phyloP scores from a whole-genome alignment of 352 stramenopile genomes.

The Globisporangium camurandrum region DNA sequence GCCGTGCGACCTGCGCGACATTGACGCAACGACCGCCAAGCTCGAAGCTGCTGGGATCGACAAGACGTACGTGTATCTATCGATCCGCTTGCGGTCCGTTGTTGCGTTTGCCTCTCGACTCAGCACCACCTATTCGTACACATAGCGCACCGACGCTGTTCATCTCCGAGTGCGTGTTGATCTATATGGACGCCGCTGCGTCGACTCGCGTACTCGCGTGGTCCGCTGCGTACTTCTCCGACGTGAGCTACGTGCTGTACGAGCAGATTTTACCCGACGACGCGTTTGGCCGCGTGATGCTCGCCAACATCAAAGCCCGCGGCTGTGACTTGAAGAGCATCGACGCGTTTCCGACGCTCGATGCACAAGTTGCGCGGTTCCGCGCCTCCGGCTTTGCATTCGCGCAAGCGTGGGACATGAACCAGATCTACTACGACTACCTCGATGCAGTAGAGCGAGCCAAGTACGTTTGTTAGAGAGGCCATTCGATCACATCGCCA shows the following conservation, averaged over 20 bases:
- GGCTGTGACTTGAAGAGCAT: slow-evolving; percentile 87
- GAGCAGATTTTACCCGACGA: slow-evolving; percentile 89
- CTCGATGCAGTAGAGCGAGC: slow-evolving; percentile 53
- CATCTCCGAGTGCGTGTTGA: slow-evolving; percentile 88
- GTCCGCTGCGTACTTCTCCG: slow-evolving; percentile 54
- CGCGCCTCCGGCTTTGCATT: slow-evolving; percentile 51
- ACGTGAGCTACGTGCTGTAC: slow-evolving; percentile 82
- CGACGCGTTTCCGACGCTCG: slow-evolving; percentile 60
- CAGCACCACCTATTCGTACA: not conserved
- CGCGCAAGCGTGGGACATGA: slow-evolving; percentile 86
- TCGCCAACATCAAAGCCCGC: slow-evolving; percentile 86
- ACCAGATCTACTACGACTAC: slow-evolving; percentile 89
- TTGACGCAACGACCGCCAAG: slow-evolving; percentile 39
- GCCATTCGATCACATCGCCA: not conserved
- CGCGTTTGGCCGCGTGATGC: slow-evolving; percentile 88
- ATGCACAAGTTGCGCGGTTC: slow-evolving; percentile 74
- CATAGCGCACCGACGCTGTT: slow-evolving; percentile 56
- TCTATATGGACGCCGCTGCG: slow-evolving; percentile 87
- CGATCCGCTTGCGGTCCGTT: no score
- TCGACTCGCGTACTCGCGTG: slow-evolving; percentile 70
- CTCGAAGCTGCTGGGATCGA: slow-evolving; percentile 54
- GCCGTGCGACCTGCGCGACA: slow-evolving; percentile 66
- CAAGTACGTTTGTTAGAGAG: slow-evolving; percentile 56
- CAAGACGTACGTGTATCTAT: slow-evolving; percentile 14
- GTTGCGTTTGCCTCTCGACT: not conserved